A percentile compares a stretch with the other conserved stretches of the same genome.
Conservation (phyloP, 371 early-diverging fungal species). For the Mucor mucedo region DNA sequence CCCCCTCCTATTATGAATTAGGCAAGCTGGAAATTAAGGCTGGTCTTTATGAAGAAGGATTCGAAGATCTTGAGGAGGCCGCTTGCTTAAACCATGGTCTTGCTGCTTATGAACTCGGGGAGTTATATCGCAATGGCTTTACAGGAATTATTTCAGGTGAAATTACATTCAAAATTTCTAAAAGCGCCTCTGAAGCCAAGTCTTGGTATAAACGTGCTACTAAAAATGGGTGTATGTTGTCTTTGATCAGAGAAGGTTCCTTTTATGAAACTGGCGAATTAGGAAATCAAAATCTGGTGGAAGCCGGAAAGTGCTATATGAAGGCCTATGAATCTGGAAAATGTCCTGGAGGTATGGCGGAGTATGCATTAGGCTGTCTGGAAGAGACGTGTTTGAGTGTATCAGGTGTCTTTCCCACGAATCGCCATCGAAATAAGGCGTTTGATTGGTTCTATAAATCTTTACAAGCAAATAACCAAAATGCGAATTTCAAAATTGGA, state of each 20-base stretch:
- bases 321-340: conserved; percentile 1
- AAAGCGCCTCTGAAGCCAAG: background rate
- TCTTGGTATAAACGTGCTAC: conserved; percentile 11
- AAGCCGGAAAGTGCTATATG: conserved; percentile 16
- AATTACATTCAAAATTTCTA: conserved; percentile 7
- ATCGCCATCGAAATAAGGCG: conserved; percentile 5
- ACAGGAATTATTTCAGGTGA: conserved; percentile 12
- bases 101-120: conserved; percentile 26
- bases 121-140: conserved; percentile 19
- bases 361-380: conserved; percentile 31
- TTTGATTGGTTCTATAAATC: conserved; percentile 28
- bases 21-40: conserved; percentile 20
- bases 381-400: conserved; percentile 15
- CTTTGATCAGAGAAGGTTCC: conserved; percentile 18
- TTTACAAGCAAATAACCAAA: conserved; percentile 14
- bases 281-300: conserved; percentile 2
- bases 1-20: conserved; percentile 22
- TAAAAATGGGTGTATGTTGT: background rate
- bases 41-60: conserved; percentile 25
- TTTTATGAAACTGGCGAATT: conserved; percentile 22
- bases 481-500: conserved; percentile 27
- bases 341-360: conserved; percentile 19
- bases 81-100: conserved; percentile 19
- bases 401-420: background rate
- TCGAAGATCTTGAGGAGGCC: conserved; percentile 30